Evolutionary conservation across 345 rosid genomes (phyloP), one percentile per base, ranked within the genome.

Genomic region (Physaria fendleri): DNA sequence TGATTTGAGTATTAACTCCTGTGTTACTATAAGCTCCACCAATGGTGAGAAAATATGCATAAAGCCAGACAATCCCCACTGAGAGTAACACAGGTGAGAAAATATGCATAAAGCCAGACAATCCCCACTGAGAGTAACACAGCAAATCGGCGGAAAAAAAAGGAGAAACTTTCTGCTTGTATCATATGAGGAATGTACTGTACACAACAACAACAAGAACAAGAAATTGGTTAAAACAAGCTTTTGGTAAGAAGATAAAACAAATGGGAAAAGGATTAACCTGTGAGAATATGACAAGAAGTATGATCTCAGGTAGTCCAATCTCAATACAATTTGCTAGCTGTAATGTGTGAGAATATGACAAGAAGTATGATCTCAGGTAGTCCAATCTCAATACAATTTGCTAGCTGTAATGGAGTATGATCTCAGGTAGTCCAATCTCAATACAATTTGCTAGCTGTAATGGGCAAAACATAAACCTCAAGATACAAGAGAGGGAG

Each of bases 381-480:
- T 50, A 91, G 75, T 32, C 98, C 98, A 42, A 87, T 85, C 87
- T 91, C 98, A 69, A 87, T 81, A 60, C 98, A 87, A 62, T 79
- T 84, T 28, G 98, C 92, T 64, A n/a, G n/a, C n/a, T n/a, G n/a
- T n/a, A n/a, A n/a, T n/a, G 77, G 28, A 88, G 71, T 72, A 88
- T 66, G 73, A 91, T 77, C 66, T 82, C 82, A 35, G 92, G 90
- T 50, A 91, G 75, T 32, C 98, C 98, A 42, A 87, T 85, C 87
- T 91, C 98, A 69, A 87, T 81, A 60, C 98, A 87, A 62, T 79
- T 84, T 28, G 98, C 92, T 64, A 91, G 76, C 97, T 90, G 68
- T 40, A 72, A 64, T 18, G 44, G 6, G 53, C 65, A 66, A 23
- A 62, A 28, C 40, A 41, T 23, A 49, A 34, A 46, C 23, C 30